Base-by-base conservation (phyloP, 768 basidiomycete genomes). In the Amanita pseudoporphyria region DNA sequence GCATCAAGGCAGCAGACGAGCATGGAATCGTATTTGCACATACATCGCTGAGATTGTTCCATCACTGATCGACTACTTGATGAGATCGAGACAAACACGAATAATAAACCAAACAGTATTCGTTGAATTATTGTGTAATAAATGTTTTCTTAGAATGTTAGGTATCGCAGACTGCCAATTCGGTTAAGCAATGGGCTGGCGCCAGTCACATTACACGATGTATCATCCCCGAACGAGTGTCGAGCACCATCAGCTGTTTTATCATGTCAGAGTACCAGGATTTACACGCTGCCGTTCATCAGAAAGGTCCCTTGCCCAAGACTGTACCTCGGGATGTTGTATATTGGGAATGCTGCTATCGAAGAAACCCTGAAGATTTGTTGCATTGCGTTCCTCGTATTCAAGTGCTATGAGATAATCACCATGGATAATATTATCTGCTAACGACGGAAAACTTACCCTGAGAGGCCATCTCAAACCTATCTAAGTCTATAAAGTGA, bases 1-100 rank as follows among this genome's bases (percentile, higher is more conserved):
- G 96, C 60, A 84, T 99, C 71, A 92, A 90, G 69, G 90, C 92
- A 2, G 95, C 95, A 9, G 84, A 99, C 66, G 96, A 98, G 69
- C 84, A 88, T 58, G 77, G 71, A 33, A 88, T 97, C 38, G 87
- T 94, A 52, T 98, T 96, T 67, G 84, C 82, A 41, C 93, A 96
- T 64, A 96, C 92, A 3, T 74, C 78, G 40, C 63, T 96, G 59
- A 74, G 94, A 56, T 70, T 97, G 55, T 96, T 97, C 82, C 91
- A 95, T 59, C 90, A 91, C 63, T 93, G 71, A 64, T 54, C 37
- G 42, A 28, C 26, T 7, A 7, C 26, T 28, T 28, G 26, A 28
- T 4, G 26, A 7, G 4, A 28, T 28, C 26, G 26, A 7, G 26
- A 28, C 3, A 28, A 7, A 28, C 7, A 7, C 26, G 26, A 7